Percentiles rank a stretch among this genome's conserved stretches.
These are phyloP conservation scores for Termitomyces eurrhizus DNA, from an alignment of 768 basidiomycete genomes.

Conservation along the genomic window DNA sequence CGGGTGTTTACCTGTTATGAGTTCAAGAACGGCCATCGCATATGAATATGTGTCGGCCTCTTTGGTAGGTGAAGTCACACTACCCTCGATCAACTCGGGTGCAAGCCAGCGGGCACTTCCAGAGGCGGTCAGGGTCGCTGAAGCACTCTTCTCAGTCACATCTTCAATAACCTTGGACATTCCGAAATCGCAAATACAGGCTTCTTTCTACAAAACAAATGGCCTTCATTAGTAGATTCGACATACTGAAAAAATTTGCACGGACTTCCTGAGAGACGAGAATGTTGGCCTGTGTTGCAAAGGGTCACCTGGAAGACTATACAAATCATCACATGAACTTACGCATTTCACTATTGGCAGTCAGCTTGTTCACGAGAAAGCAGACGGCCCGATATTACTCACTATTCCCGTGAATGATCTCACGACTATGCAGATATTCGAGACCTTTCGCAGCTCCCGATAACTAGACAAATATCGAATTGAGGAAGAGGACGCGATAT, in stretches of 20 bases:
- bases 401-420: slow-evolving; percentile 61
- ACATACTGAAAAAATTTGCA: not conserved
- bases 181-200: slow-evolving; percentile 61
- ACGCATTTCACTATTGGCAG: slow-evolving; percentile 55
- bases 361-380: slow-evolving; percentile 2
- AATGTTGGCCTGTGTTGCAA: slow-evolving; percentile 36
- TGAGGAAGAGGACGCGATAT: not conserved
- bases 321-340: slow-evolving; percentile 19
- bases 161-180: slow-evolving; percentile 60
- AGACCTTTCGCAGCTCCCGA: slow-evolving; percentile 53
- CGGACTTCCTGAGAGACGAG: slow-evolving; percentile 48
- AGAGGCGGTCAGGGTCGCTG: slow-evolving; percentile 43
- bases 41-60: slow-evolving; percentile 55
- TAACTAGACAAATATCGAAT: slow-evolving; percentile 30
- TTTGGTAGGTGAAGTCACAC: slow-evolving; percentile 36
- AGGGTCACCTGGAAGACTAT: not conserved
- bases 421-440: slow-evolving; percentile 48
- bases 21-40: slow-evolving; percentile 58
- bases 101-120: slow-evolving; percentile 57
- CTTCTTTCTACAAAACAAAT: slow-evolving; percentile 35
- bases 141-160: slow-evolving; percentile 44
- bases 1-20: slow-evolving; percentile 49
- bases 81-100: slow-evolving; percentile 52
- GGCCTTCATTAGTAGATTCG: not conserved
- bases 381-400: slow-evolving; percentile 21